Percentiles rank a stretch among this genome's conserved stretches.
These are phyloP conservation scores for Ceratobasidium sp. DNA, from an alignment of 1,284 basidiomycete species.

Conservation along the genomic window DNA sequence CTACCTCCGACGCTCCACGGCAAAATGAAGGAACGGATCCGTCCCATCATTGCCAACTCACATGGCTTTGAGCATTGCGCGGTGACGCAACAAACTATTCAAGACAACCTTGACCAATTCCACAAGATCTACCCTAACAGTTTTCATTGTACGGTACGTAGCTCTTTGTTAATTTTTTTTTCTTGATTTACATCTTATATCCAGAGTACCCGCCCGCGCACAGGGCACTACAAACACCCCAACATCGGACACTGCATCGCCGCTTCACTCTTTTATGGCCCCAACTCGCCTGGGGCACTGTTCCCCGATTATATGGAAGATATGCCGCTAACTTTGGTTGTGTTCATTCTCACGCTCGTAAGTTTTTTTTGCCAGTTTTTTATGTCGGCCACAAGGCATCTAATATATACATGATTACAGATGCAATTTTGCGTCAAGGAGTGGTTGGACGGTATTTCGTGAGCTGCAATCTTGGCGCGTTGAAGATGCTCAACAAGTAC, in stretches of 20 bases:
- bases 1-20: conserved; percentile 14
- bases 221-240: conserved; percentile 6
- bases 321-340: conserved; percentile 1
- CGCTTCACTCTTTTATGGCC: background rate
- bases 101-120: conserved; percentile 3
- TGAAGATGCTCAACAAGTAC: conserved; percentile 19
- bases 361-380: background rate
- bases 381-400: too few species aligned
- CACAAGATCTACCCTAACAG: background rate
- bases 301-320: conserved; percentile 4
- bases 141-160: conserved; percentile 15
- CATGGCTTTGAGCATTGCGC: background rate
- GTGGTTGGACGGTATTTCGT: conserved; percentile 1
- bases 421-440: conserved; percentile 23
- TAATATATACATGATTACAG: background rate
- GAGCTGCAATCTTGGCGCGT: background rate
- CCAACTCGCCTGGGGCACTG: background rate
- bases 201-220: background rate
- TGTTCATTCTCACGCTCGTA: conserved; percentile 13
- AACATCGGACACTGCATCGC: background rate
- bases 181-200: background rate
- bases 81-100: background rate
- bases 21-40: background rate
- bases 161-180: background rate
- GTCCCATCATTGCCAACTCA: background rate